phyloP scores from a whole-genome alignment of 257 asterid species.

The Solanum chiquidenum region DNA sequence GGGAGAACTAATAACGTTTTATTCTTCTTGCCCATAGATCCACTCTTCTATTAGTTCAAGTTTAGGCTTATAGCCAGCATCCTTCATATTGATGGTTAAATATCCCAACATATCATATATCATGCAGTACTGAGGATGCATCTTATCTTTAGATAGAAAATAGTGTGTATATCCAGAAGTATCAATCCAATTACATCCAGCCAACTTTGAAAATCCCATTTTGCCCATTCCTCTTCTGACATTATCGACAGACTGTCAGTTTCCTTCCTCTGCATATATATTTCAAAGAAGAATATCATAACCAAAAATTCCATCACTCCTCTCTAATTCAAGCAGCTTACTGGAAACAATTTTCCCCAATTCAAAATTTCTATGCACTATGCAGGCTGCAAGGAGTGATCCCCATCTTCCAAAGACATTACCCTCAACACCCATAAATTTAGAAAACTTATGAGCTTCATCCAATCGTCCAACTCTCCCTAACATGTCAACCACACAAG shows the following conservation, averaged over 20 bases:
- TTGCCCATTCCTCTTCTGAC: constrained; percentile 55
- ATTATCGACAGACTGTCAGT: constrained; percentile 55
- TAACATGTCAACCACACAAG: too few relatives aligned
- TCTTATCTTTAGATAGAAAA: constrained; percentile 51
- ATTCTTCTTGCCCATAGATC: constrained; percentile 11
- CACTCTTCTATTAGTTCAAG: constrained; percentile 18
- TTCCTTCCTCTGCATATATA: constrained; percentile 58
- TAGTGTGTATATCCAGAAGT: constrained; percentile 33
- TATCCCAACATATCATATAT: constrained; percentile 36
- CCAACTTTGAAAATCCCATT: constrained; percentile 57
- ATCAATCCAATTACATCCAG: constrained; percentile 82
- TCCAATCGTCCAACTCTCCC: too few relatives aligned
- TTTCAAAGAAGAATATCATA: too few relatives aligned
- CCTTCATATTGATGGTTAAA: constrained; percentile 54
- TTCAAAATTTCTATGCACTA: too few relatives aligned
- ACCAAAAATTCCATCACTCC: too few relatives aligned
- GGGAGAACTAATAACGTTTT: not conserved
- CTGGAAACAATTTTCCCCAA: too few relatives aligned
- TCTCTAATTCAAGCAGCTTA: too few relatives aligned
- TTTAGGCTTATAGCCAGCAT: constrained; percentile 30
- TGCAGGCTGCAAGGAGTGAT: too few relatives aligned
- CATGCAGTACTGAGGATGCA: constrained; percentile 32
- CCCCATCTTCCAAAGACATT: too few relatives aligned
- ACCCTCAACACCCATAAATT: too few relatives aligned
- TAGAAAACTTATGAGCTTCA: too few relatives aligned